A percentile compares a stretch with the other conserved stretches of the same genome.
Conservation (phyloP, 148 eudicot species). For the Tetragonia tetragonoides region DNA sequence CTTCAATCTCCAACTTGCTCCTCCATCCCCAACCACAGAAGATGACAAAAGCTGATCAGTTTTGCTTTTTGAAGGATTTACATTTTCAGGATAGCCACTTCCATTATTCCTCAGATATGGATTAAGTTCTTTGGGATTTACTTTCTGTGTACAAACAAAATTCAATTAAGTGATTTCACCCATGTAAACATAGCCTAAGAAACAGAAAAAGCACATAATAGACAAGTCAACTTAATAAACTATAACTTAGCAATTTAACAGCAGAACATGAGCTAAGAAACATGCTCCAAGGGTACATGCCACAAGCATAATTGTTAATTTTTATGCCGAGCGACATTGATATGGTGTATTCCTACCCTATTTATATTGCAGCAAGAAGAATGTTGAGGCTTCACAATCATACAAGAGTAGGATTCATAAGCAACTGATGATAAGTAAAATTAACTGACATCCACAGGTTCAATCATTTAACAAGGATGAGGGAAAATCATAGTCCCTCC, state of each 20-base stretch:
- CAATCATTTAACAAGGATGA: too few species aligned
- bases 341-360: not conserved
- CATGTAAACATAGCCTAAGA: not conserved
- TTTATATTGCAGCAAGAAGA: not conserved
- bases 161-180: not conserved
- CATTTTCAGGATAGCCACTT: constrained; percentile 74
- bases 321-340: not conserved
- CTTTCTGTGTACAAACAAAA: constrained; percentile 43
- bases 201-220: not conserved
- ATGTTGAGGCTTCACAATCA: not conserved
- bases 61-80: constrained; percentile 36
- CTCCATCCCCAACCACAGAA: constrained; percentile 91
- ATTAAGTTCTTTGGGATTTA: constrained; percentile 75
- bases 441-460: not conserved
- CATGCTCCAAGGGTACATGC: not conserved
- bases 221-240: not conserved
- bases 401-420: not conserved
- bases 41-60: constrained; percentile 47
- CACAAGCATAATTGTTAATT: not conserved
- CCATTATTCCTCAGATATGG: constrained; percentile 73
- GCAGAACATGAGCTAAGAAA: not conserved
- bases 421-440: not conserved
- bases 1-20: constrained; percentile 98
- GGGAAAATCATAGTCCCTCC: not conserved
- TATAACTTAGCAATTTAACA: not conserved